Evolutionary conservation across 257 asterid genomes (phyloP).

Genomic region (Lycium ferocissimum): DNA sequence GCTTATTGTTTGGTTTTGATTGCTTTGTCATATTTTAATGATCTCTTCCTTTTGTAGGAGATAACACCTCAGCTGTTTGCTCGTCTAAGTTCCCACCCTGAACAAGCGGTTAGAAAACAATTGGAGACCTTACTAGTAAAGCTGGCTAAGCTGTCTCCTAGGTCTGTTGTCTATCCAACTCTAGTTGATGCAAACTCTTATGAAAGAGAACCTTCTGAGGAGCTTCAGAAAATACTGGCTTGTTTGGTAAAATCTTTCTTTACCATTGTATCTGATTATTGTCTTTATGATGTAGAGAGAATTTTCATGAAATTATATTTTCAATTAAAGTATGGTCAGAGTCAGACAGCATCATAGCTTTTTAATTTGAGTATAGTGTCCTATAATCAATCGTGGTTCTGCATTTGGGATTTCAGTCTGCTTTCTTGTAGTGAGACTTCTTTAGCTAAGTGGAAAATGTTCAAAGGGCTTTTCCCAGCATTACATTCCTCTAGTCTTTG

Average conservation of each 20-base stretch:
- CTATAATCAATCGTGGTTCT: not conserved
- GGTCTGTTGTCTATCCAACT: conserved; percentile 93
- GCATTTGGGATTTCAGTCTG: not conserved
- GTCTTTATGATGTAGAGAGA: conserved; percentile 22
- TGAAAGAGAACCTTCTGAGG: conserved; percentile 86
- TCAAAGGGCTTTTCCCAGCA: conserved; percentile 6
- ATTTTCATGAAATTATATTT: not conserved
- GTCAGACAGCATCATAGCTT: not conserved
- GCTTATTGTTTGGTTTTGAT: conserved; percentile 35
- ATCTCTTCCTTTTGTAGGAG: conserved; percentile 64
- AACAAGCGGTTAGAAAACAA: conserved; percentile 82
- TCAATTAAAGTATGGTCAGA: not conserved
- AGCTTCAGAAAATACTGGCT: conserved; percentile 83
- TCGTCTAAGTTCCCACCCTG: conserved; percentile 93
- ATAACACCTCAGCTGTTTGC: conserved; percentile 95
- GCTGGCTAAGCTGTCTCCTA: conserved; percentile 91
- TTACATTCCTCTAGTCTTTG: not conserved
- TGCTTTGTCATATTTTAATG: conserved; percentile 45
- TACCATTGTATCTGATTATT: conserved; percentile 30
- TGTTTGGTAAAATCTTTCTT: conserved; percentile 67
- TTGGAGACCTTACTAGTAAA: conserved; percentile 80
- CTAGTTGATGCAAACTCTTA: conserved; percentile 92
- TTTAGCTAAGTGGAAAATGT: conserved; percentile 3
- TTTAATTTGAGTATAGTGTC: not conserved
- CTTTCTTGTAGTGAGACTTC: conserved; percentile 2